phyloP scores from a whole-genome alignment of 2,329 filamentous ascomycete species.

The Aspergillus ochraceoroseus region DNA sequence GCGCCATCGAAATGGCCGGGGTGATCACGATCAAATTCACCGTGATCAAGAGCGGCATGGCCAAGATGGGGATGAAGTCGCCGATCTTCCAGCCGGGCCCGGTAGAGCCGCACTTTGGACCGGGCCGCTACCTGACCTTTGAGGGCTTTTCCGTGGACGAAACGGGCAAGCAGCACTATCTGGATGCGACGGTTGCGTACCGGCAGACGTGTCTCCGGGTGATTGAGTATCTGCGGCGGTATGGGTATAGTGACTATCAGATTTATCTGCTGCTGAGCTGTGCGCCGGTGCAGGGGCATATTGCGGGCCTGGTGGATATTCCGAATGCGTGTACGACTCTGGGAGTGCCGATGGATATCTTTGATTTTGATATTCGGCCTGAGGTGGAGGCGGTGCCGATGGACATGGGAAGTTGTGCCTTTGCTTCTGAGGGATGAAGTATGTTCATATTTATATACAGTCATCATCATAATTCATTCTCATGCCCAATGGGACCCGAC shows the following conservation, averaged over 20 bases:
- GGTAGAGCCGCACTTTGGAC: slow-evolving; percentile 82
- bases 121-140: slow-evolving; percentile 75
- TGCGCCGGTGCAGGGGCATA: slow-evolving; percentile 79
- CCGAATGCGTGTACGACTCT: slow-evolving; percentile 88
- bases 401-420: slow-evolving; percentile 69
- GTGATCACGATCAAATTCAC: slow-evolving; percentile 86
- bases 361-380: slow-evolving; percentile 85
- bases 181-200: slow-evolving; percentile 83
- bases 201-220: slow-evolving; percentile 71
- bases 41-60: slow-evolving; percentile 76
- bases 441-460: slow-evolving; percentile 6
- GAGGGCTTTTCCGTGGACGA: slow-evolving; percentile 89
- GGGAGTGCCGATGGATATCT: slow-evolving; percentile 86
- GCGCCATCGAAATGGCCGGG: slow-evolving; percentile 91
- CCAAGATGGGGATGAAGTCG: slow-evolving; percentile 68
- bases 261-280: slow-evolving; percentile 80
- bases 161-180: slow-evolving; percentile 80
- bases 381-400: slow-evolving; percentile 55
- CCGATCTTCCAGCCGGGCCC: slow-evolving; percentile 83
- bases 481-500: slow-evolving; percentile 8
- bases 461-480: slow-evolving; percentile 3
- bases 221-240: slow-evolving; percentile 74
- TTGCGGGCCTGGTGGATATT: slow-evolving; percentile 85
- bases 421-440: slow-evolving; percentile 39
- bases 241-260: slow-evolving; percentile 68